Evolutionary conservation across 2,329 filamentous ascomycete species (phyloP).

Genomic region (Aspergillus flavus): DNA sequence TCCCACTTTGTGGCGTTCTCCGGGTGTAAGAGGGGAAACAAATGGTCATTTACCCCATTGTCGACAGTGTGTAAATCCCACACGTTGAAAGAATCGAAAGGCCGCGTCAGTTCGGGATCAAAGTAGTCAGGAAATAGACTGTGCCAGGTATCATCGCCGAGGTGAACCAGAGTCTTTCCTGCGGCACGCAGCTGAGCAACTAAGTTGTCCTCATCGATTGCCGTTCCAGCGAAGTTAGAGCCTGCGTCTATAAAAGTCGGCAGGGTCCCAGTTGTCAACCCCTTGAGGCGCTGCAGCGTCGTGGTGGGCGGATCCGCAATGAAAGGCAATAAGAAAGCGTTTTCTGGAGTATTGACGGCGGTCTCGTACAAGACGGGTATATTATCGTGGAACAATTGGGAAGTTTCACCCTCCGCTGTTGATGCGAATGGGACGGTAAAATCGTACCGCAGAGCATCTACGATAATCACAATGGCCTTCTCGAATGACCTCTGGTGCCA

Average conservation of each 20-base stretch:
- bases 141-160: conserved; percentile 98
- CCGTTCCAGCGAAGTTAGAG: conserved; percentile 91
- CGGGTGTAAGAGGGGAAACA: conserved; percentile 72
- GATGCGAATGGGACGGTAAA: conserved; percentile 80
- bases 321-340: conserved; percentile 89
- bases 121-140: conserved; percentile 93
- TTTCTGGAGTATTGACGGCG: conserved; percentile 70
- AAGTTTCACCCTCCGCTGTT: conserved; percentile 46
- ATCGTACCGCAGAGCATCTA: conserved; percentile 94
- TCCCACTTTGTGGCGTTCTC: conserved; percentile 77
- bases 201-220: conserved; percentile 89
- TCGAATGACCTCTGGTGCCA: conserved; percentile 96
- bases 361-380: conserved; percentile 86
- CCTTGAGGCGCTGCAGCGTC: conserved; percentile 89
- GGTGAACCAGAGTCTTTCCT: conserved; percentile 79
- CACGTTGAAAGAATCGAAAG: conserved; percentile 97
- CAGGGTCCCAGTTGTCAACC: conserved; percentile 89
- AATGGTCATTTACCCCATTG: conserved; percentile 88
- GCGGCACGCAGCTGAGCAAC: conserved; percentile 65
- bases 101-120: conserved; percentile 77
- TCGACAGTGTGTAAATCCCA: conserved; percentile 98
- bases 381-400: conserved; percentile 79
- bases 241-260: conserved; percentile 94
- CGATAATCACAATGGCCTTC: conserved; percentile 84
- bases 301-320: conserved; percentile 96